Conservation (phyloP, 257 asterid genomes). For the Buddleja alternifolia region DNA sequence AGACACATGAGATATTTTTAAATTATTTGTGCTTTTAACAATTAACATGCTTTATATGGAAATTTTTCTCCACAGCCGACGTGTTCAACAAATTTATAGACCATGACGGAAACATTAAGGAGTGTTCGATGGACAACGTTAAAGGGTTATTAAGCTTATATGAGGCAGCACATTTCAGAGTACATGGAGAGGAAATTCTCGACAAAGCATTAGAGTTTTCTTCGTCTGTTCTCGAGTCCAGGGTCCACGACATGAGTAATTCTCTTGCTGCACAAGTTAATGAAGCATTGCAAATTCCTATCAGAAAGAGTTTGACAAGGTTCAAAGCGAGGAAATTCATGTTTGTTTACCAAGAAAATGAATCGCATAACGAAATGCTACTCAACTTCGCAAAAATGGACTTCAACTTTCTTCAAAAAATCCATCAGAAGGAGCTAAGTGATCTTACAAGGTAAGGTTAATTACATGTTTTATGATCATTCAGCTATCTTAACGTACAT, state of each 20-base stretch:
- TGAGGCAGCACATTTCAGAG: conserved; percentile 36
- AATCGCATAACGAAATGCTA: conserved; percentile 11
- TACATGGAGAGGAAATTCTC: conserved; percentile 34
- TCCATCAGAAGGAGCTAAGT: conserved; percentile 36
- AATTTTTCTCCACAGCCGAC: conserved; percentile 3
- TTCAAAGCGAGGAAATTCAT: conserved; percentile 29
- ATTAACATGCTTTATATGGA: not conserved
- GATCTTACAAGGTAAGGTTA: conserved; percentile 33
- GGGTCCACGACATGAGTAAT: not conserved
- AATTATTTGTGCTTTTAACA: not conserved
- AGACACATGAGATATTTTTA: too few species aligned
- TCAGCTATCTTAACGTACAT: too few species aligned
- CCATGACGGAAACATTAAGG: conserved; percentile 30
- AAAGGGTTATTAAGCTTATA: conserved; percentile 36
- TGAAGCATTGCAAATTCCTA: conserved; percentile 34
- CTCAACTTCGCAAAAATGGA: conserved; percentile 34
- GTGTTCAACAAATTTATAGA: conserved; percentile 34
- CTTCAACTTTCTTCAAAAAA: conserved; percentile 30
- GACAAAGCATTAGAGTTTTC: conserved; percentile 43
- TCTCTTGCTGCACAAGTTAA: conserved; percentile 1
- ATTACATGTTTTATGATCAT: not conserved
- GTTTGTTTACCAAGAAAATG: conserved; percentile 29
- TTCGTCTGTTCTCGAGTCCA: conserved; percentile 23
- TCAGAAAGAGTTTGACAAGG: conserved; percentile 36
- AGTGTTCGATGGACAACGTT: not conserved